Evolutionary conservation across 1,284 basidiomycete species (phyloP).

Genomic region (Phellopilus nigrolimitatus): DNA sequence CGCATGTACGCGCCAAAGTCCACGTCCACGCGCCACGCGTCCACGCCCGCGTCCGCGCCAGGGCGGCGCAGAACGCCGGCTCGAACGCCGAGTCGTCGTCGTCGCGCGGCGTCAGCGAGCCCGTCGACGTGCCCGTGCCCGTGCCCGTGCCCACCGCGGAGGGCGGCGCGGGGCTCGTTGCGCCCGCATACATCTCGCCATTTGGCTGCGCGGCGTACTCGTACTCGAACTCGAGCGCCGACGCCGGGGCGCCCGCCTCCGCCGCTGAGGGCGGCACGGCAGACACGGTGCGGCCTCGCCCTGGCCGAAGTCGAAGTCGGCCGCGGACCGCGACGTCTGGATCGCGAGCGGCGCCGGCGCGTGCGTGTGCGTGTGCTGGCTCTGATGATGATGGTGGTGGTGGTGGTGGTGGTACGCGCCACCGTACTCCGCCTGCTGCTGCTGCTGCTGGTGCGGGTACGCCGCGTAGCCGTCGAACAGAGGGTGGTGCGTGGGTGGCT

Average conservation of each 20-base stretch:
- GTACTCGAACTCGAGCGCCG: not conserved
- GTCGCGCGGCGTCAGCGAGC: too few species aligned
- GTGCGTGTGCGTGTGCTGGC: not conserved
- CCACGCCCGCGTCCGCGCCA: not conserved
- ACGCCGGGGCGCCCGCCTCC: not conserved
- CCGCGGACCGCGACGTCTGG: not conserved
- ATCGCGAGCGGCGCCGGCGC: not conserved
- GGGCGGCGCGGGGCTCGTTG: too few species aligned
- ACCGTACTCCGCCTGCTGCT: not conserved
- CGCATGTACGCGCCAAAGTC: not conserved
- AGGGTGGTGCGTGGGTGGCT: slow-evolving; percentile 1
- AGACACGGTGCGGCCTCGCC: not conserved
- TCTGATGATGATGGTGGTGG: too few species aligned
- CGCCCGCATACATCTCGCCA: too few species aligned
- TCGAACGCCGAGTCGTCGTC: too few species aligned
- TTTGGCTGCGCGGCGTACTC: too few species aligned
- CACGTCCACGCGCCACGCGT: not conserved
- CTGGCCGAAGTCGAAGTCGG: not conserved
- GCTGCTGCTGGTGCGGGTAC: too few species aligned
- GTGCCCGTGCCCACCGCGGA: too few species aligned
- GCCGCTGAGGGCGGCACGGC: not conserved
- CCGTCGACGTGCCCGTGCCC: too few species aligned
- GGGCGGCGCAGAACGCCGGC: too few species aligned
- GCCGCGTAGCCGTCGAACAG: not conserved
- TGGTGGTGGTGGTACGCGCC: not conserved